Base-by-base conservation (phyloP, 2,329 filamentous ascomycete genomes). In the Thelonectria blattea region DNA sequence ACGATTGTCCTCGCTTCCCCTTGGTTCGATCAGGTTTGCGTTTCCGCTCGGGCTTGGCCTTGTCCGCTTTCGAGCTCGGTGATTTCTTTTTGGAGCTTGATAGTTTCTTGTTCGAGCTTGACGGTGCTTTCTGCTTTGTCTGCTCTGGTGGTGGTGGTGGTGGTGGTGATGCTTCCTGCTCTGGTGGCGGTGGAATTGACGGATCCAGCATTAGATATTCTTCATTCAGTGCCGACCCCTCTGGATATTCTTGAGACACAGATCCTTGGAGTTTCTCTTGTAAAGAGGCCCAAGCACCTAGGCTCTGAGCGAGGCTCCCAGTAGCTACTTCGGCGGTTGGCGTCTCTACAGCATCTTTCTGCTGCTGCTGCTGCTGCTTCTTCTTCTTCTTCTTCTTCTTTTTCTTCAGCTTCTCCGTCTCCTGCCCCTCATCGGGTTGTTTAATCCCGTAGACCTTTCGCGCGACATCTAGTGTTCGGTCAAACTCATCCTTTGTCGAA, bases 281-380 rank as follows among this genome's bases (percentile, higher is more conserved):
- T 2, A 75, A 61, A 3, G 73, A 72, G 2, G 67, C 72, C 72
- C 73, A 75, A 17, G 65, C 34, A 14, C 65, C 68, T n/a, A 60
- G 24, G 10, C 60, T 24, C 14, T 59, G 57, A 3, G 15, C 30
- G 9, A 52, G 7, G 27, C 43, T 37, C 48, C n/a, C 30, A 2
- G 45, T 9, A 8, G 6, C 18, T 30, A 2, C 27, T 52, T 55
- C 30, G 17, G 30, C 15, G 22, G 43, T 45, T 27, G 37, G n/a
- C 27, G 27, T 50, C 14, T 27, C 18, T 30, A 14, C 18, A 18
- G 39, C 20, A 11, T 11, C 43, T 3, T 34, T 22, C 18, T 52
- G 42, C 22, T 30, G 27, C 27, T 30, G 5, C 27, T 10, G 41
- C 5, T 32, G 18, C 17, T 53, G 45, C 22, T 46, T 63, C 41